Base-by-base conservation (phyloP, 139 green algal species). In the Bryopsis sp. region DNA sequence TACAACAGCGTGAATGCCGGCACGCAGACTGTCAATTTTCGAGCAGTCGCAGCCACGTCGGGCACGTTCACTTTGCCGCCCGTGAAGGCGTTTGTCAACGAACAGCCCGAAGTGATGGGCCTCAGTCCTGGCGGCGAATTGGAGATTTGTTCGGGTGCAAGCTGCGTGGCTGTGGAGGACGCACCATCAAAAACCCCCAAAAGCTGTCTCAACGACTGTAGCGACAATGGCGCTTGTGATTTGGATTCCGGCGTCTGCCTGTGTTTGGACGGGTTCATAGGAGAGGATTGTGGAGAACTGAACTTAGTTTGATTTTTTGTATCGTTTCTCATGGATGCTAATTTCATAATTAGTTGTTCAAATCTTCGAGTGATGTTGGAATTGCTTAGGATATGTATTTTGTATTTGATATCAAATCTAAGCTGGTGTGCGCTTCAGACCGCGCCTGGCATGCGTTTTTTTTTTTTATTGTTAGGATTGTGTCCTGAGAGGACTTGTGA, bases 41-140 rank as follows among this genome's bases (percentile, higher is more conserved):
- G 39, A 29, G 81, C 81, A 0, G 73, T 87, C 43, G 81, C 83
- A 0, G 78, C 82, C 22, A 84, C 79, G 0, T 57, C 67, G 22
- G 83, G 83, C 36, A 37, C 19, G 5, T 89, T 86, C 59, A 60
- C 57, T 19, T 34, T 85, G 62, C 83, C 83, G 7, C 83, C 83
- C 2, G 63, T 76, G n/a, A 76, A 73, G 36, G 81, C 81, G 0
- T 85, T 46, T 8, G 79, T 75, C 29, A 50, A 79, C 29, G 35
- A 74, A 37, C 83, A 89, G 68, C 81, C 81, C 1, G 81, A 89
- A 77, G 64, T 86, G 24, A 81, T 76, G 43, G 43, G 43, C 43
- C 43, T 54, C 11, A 54, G 43, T 19, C 43, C 43, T 19, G 43
- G 15, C 43, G 43, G 43, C 15, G 19, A 19, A 11, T 54, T 54